Conservation (phyloP, 1,284 basidiomycete species). For the Cutaneotrichosporon dermatis region DNA sequence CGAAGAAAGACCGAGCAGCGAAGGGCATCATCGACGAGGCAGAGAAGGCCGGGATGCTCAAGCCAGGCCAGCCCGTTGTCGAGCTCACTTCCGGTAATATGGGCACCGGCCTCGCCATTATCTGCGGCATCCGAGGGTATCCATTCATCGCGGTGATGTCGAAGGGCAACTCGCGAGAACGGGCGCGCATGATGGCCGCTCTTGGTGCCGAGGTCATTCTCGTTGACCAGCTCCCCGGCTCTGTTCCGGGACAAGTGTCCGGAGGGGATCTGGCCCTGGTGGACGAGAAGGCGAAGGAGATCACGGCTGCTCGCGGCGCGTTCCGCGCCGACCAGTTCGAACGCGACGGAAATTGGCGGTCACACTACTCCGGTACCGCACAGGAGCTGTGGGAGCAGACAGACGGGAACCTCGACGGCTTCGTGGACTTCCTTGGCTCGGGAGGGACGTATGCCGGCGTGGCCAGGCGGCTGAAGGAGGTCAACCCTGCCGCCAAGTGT, state of each 20-base stretch:
- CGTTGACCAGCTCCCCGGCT: not conserved
- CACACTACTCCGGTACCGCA: not conserved
- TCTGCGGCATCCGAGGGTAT: not conserved
- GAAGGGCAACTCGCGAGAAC: not conserved
- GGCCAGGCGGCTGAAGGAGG: not conserved
- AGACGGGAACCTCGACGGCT: not conserved
- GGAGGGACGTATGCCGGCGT: slow-evolving; percentile 3
- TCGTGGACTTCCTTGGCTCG: slow-evolving; percentile 1
- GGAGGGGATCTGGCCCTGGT: slow-evolving; percentile 2
- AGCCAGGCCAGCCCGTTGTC: slow-evolving; percentile 1
- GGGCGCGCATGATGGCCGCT: slow-evolving; percentile 6
- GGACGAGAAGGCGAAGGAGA: not conserved
- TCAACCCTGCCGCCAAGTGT: not conserved
- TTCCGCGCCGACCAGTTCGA: slow-evolving; percentile 7
- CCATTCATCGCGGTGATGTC: slow-evolving; percentile 5
- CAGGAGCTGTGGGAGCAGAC: slow-evolving; percentile 4
- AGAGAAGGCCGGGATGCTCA: not conserved
- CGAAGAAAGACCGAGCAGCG: slow-evolving; percentile 4
- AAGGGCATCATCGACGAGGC: slow-evolving; percentile 2
- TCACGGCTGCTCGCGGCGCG: not conserved
- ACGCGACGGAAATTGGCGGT: not conserved
- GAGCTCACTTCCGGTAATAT: slow-evolving; percentile 2
- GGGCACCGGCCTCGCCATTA: slow-evolving; percentile 3
- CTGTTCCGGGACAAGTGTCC: not conserved
- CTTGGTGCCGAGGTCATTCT: slow-evolving; percentile 3